phyloP scores from a whole-genome alignment of 2,329 filamentous ascomycete species.

The Endoconidiophora laricicola region DNA sequence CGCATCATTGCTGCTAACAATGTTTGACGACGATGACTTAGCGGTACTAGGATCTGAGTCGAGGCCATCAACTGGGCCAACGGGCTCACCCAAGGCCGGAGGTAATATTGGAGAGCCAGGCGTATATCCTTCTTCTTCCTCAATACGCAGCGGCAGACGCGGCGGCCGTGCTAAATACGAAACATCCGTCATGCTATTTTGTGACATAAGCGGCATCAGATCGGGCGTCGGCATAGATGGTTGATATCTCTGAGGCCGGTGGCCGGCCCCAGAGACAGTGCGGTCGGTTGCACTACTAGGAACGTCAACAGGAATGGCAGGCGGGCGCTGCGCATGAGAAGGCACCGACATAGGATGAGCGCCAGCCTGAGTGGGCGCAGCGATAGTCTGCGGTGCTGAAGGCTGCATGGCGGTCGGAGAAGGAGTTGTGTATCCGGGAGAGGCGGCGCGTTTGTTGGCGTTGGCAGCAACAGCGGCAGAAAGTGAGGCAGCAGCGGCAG shows the following conservation, averaged over 20 bases:
- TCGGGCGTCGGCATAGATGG: constrained; percentile 7
- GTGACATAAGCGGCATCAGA: constrained; percentile 25
- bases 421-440: not conserved
- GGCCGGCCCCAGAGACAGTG: not conserved
- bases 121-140: constrained; percentile 64
- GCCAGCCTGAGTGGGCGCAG: constrained; percentile 1
- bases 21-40: constrained; percentile 40
- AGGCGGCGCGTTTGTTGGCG: not conserved
- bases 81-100: constrained; percentile 28
- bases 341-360: constrained; percentile 16
- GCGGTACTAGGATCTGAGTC: constrained; percentile 33
- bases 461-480: not conserved
- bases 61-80: constrained; percentile 30
- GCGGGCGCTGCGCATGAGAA: constrained; percentile 3
- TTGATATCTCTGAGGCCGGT: constrained; percentile 8
- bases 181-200: constrained; percentile 45
- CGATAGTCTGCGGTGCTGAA: not conserved
- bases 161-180: constrained; percentile 57
- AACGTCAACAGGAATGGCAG: constrained; percentile 9
- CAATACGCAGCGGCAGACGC: constrained; percentile 79
- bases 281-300: constrained; percentile 8
- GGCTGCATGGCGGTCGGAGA: not conserved
- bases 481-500: not conserved
- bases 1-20: constrained; percentile 64
- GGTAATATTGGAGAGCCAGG: constrained; percentile 81